Evolutionary conservation across 176 grass and related monocot genomes (phyloP).

Genomic region (Oryza nivara): DNA sequence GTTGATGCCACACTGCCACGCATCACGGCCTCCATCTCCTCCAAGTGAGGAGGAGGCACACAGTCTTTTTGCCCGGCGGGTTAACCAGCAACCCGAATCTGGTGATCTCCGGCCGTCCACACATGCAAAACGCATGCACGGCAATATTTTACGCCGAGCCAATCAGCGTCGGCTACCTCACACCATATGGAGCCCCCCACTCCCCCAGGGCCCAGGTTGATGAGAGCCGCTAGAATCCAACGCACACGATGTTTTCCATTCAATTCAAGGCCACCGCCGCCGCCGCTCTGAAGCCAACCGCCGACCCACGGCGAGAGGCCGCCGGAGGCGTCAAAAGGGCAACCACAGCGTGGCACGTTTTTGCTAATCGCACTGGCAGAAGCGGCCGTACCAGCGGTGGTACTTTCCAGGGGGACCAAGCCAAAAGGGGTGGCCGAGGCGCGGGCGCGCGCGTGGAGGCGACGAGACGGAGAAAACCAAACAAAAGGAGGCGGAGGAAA

Average conservation of each 20-base stretch:
- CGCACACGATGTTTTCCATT: conserved; percentile 8
- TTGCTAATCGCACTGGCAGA: conserved; percentile 6
- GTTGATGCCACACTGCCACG: neutral
- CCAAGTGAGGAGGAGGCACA: conserved; percentile 15
- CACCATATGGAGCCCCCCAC: neutral
- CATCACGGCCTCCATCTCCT: neutral
- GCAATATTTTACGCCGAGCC: conserved; percentile 14
- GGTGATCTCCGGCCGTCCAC: neutral
- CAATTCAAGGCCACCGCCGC: neutral
- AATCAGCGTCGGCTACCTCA: conserved; percentile 8
- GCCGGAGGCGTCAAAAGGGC: neutral
- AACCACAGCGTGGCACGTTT: conserved; percentile 5
- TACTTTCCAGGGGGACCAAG: conserved; percentile 37
- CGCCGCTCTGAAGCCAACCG: neutral
- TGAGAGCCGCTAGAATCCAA: neutral
- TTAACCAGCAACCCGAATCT: neutral
- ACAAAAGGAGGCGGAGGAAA: neutral
- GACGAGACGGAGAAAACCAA: neutral
- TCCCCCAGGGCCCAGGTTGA: conserved; percentile 22
- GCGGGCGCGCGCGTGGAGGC: conserved; percentile 17
- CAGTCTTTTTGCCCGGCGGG: conserved; percentile 22
- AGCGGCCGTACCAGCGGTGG: conserved; percentile 28
- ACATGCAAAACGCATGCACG: conserved; percentile 9
- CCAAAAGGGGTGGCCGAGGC: conserved; percentile 22
- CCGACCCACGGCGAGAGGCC: neutral